These are phyloP conservation scores for Prunus kanzakura DNA, from an alignment of 306 rosid genomes.

Conservation along the genomic window DNA sequence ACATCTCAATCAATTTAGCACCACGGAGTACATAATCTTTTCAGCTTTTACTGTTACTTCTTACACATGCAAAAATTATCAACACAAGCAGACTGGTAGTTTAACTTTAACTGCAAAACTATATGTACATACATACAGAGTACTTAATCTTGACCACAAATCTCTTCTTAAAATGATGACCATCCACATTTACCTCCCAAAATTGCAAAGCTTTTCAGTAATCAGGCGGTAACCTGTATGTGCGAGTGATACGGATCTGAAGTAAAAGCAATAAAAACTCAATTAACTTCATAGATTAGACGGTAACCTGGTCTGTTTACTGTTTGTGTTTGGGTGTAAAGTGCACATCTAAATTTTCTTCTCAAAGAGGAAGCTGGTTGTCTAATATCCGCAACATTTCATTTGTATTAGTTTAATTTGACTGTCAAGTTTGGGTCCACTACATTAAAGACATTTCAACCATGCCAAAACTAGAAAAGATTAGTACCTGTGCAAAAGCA, in stretches of 20 bases:
- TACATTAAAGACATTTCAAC: background rate
- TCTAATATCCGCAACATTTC: background rate
- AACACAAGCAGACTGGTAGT: background rate
- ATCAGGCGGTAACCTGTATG: constrained; percentile 44
- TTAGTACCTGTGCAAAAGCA: constrained; percentile 84
- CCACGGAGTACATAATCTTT: background rate
- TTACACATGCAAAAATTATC: background rate
- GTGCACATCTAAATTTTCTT: background rate
- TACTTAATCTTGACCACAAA: background rate
- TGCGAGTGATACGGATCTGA: constrained; percentile 69
- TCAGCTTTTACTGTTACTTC: background rate
- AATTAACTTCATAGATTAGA: constrained; percentile 31
- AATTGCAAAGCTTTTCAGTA: constrained; percentile 27
- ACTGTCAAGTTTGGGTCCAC: background rate
- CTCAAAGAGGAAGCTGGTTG: background rate
- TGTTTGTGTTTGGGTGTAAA: background rate
- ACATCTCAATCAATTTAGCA: too few relatives aligned
- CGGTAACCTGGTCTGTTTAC: constrained; percentile 15
- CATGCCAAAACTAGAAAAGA: constrained; percentile 10
- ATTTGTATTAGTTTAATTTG: background rate
- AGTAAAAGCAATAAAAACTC: background rate
- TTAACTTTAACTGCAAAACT: background rate
- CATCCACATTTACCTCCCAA: constrained; percentile 5
- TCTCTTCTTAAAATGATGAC: background rate
- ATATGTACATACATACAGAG: background rate